Base-by-base conservation (phyloP, 2,329 filamentous ascomycete genomes). In the Trichophyton benhamiae region DNA sequence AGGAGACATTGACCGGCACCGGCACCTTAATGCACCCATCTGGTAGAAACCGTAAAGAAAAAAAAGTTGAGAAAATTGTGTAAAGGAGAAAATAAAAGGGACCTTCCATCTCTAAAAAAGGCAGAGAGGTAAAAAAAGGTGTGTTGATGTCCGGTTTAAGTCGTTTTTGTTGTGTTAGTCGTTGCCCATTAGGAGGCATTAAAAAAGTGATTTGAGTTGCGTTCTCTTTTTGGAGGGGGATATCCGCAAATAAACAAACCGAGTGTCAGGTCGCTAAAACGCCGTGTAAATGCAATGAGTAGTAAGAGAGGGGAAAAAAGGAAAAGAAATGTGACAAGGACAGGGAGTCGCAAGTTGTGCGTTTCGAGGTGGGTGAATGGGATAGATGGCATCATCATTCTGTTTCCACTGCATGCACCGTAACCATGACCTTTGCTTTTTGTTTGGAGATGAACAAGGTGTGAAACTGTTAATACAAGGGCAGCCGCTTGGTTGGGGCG, bases 401-500 rank as follows among this genome's bases (percentile, higher is more conserved):
- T 9, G 17, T 15, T 11, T 49, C 46, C 46, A 49, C 46, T 49
- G 46, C 20, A 49, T 36, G 46, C 13, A 49, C 46, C 46, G 46
- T 49, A 36, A 49, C 46, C 46, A 25, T 25, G 13, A 44, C 41
- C 46, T 27, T 25, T 22, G 20, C 13, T 33, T 57, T 57, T 20
- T 20, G n/a, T 36, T 20, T 52, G 46, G 17, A 46, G 25, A 63
- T 36, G 11, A 36, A 36, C 33, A 36, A 46, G 25, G 48, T 33
- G 13, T 46, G 66, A 66, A 66, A 65, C 61, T 70, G 68, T 69
- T 70, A 66, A 69, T 70, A 70, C 68, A 70, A 63, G 60, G 62
- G 62, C 17, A 22, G 7, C 9, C 5, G 6, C 25, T 49, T 22
- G 46, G 53, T 61, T 55, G 58, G 61, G n/a, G 36, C 20, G 11